phyloP scores from a whole-genome alignment of 176 grass and related monocot genomes.

The Juncus inflexus region DNA sequence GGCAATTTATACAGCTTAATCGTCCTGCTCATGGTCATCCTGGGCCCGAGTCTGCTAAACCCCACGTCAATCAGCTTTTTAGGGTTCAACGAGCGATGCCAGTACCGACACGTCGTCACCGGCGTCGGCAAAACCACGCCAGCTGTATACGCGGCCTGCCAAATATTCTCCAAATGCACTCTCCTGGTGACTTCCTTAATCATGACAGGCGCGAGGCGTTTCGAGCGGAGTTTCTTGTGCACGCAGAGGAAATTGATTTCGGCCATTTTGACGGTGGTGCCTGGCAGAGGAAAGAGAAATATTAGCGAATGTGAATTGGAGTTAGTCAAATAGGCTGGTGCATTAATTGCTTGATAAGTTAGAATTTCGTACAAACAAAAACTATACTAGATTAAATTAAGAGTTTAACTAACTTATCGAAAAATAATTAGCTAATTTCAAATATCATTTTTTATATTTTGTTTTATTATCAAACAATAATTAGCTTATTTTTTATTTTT shows the following conservation, averaged over 20 bases:
- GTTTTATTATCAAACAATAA: no score
- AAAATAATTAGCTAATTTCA: no score
- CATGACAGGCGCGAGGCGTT: slow-evolving; percentile 95
- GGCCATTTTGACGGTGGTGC: slow-evolving; percentile 60
- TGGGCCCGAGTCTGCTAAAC: slow-evolving; percentile 74
- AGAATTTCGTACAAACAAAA: no score
- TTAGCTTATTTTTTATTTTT: no score
- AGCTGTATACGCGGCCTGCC: slow-evolving; percentile 97
- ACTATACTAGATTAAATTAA: no score
- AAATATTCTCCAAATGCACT: slow-evolving; percentile 94
- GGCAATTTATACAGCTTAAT: slow-evolving; percentile 93
- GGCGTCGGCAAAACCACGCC: slow-evolving; percentile 88
- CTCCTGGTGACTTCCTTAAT: slow-evolving; percentile 94
- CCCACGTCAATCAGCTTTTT: slow-evolving; percentile 97
- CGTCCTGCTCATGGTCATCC: slow-evolving; percentile 98
- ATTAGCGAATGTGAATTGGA: no score
- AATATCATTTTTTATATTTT: no score
- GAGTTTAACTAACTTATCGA: no score
- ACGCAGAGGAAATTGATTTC: slow-evolving; percentile 99
- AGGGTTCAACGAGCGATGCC: slow-evolving; percentile 91
- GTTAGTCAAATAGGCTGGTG: no score
- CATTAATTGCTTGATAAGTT: no score
- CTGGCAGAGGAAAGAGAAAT: no score
- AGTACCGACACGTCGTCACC: slow-evolving; percentile 93
- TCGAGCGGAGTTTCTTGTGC: slow-evolving; percentile 99